Evolutionary conservation across 345 rosid species (phyloP).

Genomic region (Syzygium oleosum): DNA sequence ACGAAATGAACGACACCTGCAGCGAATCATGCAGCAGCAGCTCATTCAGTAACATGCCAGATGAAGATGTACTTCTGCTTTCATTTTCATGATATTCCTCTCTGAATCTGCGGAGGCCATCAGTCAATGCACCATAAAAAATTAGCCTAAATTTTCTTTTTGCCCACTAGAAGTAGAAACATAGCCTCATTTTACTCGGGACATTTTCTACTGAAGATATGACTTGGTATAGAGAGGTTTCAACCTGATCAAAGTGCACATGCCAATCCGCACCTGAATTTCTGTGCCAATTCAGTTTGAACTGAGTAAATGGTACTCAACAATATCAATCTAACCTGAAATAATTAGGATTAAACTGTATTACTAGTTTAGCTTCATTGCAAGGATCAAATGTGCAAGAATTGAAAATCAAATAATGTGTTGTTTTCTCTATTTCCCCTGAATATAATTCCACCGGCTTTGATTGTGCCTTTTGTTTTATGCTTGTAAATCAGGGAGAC

Average conservation of each 20-base stretch:
- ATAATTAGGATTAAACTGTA: neutral
- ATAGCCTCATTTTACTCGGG: neutral
- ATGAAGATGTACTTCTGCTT: conserved; percentile 56
- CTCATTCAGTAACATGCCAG: conserved; percentile 55
- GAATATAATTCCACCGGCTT: neutral
- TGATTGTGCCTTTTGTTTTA: neutral
- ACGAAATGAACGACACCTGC: conserved; percentile 63
- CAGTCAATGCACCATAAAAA: neutral
- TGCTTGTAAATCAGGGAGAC: conserved; percentile 51
- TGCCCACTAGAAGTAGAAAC: neutral
- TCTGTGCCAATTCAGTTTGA: neutral
- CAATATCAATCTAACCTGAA: neutral
- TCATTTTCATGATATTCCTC: neutral
- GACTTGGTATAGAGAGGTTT: neutral
- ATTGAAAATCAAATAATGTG: neutral
- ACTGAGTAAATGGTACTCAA: neutral
- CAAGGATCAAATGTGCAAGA: neutral
- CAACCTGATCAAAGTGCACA: neutral
- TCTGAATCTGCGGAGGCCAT: neutral
- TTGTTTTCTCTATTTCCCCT: neutral
- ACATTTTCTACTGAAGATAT: neutral
- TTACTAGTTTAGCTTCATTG: neutral
- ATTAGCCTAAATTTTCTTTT: neutral
- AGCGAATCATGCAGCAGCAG: conserved; percentile 49
- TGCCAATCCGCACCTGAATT: neutral